Base-by-base conservation (phyloP, 805 yeast species). In the Saccharomycopsis capsularis region DNA sequence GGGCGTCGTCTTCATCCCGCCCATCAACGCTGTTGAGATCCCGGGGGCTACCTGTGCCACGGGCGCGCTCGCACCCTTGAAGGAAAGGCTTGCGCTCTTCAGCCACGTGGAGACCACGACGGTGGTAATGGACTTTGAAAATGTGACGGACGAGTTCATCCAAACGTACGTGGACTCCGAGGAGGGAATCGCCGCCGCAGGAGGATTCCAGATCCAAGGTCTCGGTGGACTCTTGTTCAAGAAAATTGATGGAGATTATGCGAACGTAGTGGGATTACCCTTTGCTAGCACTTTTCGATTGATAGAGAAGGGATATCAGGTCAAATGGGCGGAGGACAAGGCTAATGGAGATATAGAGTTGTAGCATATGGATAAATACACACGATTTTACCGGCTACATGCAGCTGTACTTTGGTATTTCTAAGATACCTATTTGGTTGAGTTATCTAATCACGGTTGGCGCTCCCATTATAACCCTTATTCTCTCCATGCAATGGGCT, bases 201-300 rank as follows among this genome's bases (percentile, higher is more conserved):
- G 97, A 4, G 99, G 99, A 0, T 90, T 86, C 67, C 81, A 80
- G 57, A 81, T 84, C 51, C 98, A 91, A 64, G 85, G 82, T 0
- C 61, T 63, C 7, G 93, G 95, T 1, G 79, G 84, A 1, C 59
- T 81, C 34, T 65, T 91, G 54, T 77, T 93, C 55, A 64, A 70
- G 19, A 64, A 66, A 15, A 74, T 89, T 11, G 70, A 71, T 1
- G 99, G 99, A 0, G 98, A 91, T 61, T 86, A 76, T 60, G 79
- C 74, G 64, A 91, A 88, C 61, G 85, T 87, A 13, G 91, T 91
- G 3, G 99, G 99, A 0, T 67, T 91, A 48, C 98, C 99, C 1
- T 75, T 22, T n/a, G 32, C 37, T 19, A 32, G 25, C 11, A 40
- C 49, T 4, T 46, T 29, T 29, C 34, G 38, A 15, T 40, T 46